Base-by-base conservation (phyloP, 2,329 filamentous ascomycete species). In the Claviceps fusiformis region DNA sequence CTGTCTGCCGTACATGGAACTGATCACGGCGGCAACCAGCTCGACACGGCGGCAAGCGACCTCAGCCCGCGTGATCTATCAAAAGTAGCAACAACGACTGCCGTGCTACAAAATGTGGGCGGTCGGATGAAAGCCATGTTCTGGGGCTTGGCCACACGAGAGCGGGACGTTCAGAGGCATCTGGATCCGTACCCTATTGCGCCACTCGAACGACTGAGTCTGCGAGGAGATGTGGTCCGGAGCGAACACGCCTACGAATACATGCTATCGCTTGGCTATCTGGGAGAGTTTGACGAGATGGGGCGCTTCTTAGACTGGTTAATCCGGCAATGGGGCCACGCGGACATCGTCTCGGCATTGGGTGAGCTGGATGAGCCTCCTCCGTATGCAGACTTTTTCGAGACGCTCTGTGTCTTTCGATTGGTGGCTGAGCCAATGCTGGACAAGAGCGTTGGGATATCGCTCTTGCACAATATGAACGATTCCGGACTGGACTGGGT, bases 281-380 rank as follows among this genome's bases (percentile, higher is more conserved):
- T 82, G n/a, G 77, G 76, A 41, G 81, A 88, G 59, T 73, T 74
- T 51, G 69, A 76, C 2, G 80, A 77, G 52, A 80, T 89, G 64
- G 73, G 77, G 5, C 70, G 70, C 4, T 67, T 84, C 5, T 67
- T 85, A 15, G 66, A 70, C 35, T 90, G 83, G 83, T 77, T 85
- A 59, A 67, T 78, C 0, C 60, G 67, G 29, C 68, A 81, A 59
- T 75, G 75, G 68, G 63, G 65, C 6, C 65, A 64, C 27, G 54
- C 62, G 31, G 63, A 64, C 10, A 56, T 68, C 39, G 61, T 69
- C 5, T 67, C 70, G 17, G 69, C 71, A 53, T 64, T 74, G 56
- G 59, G 62, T 33, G 62, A 68, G 50, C 55, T 66, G 50, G 61
- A 72, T 24, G 67, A 73, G 54, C 56, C 64, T n/a, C 65, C 68